Conservation (phyloP, 345 rosid species). For the Gossypium thurberi region DNA sequence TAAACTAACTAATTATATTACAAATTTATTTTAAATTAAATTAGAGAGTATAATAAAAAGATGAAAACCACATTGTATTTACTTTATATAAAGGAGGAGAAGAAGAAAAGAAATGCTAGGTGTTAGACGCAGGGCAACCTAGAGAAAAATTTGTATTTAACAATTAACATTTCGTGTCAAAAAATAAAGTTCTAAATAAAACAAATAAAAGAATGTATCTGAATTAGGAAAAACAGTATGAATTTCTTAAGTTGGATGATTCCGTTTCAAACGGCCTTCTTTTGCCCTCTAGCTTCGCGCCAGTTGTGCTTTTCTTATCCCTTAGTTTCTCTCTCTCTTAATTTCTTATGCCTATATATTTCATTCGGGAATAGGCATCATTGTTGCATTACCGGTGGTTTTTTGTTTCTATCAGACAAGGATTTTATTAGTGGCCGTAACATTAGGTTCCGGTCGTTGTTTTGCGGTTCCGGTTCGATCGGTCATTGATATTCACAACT, state of each 20-base stretch:
- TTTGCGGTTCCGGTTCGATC: not conserved
- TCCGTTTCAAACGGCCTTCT: not conserved
- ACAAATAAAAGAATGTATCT: not conserved
- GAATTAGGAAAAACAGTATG: not conserved
- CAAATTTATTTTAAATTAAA: no score
- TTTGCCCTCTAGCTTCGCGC: not conserved
- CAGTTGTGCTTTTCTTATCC: not conserved
- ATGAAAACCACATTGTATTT: no score
- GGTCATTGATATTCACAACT: not conserved
- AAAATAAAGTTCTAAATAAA: not conserved
- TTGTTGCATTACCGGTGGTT: not conserved
- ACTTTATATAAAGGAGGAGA: no score
- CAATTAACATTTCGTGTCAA: no score
- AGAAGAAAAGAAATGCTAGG: no score
- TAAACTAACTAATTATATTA: no score
- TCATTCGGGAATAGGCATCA: not conserved
- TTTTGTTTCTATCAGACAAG: not conserved
- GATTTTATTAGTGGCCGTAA: not conserved
- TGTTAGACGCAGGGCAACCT: no score
- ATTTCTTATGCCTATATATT: not conserved
- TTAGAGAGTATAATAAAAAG: no score
- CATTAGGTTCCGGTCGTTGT: not conserved
- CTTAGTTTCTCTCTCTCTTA: not conserved
- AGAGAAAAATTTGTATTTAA: no score
- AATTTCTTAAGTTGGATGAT: not conserved